A percentile compares a stretch with the other conserved stretches of the same genome.
These are phyloP conservation scores for Coniferiporia sulphurascens DNA, from an alignment of 1,284 basidiomycete genomes.

Conservation along the genomic window DNA sequence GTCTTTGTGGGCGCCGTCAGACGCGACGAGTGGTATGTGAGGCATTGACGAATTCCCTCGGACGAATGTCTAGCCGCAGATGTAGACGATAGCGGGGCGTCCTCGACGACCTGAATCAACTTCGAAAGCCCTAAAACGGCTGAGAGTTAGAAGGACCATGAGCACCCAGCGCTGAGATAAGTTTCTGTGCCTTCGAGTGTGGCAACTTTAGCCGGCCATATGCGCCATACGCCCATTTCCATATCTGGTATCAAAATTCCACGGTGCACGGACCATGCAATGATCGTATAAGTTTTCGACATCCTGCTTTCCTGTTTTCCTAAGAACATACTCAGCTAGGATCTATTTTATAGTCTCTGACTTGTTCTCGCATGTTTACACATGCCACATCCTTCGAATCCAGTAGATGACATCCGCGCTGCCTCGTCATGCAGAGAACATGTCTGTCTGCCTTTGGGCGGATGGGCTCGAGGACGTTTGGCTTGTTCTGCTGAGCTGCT, in stretches of 20 bases:
- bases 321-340: conserved; percentile 84
- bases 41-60: conserved; percentile 11
- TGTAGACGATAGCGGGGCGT: too few relatives aligned
- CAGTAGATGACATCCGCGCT: conserved; percentile 71
- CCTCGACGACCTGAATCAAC: too few relatives aligned
- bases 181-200: too few relatives aligned
- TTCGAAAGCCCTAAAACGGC: too few relatives aligned
- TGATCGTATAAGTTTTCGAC: conserved; percentile 39
- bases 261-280: conserved; percentile 33
- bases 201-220: too few relatives aligned
- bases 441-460: conserved; percentile 11
- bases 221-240: not conserved
- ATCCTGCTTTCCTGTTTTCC: conserved; percentile 31
- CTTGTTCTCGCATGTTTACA: conserved; percentile 85
- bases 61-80: too few relatives aligned
- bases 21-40: conserved; percentile 8
- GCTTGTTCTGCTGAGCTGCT: conserved; percentile 33
- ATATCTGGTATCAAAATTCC: not conserved
- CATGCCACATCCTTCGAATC: conserved; percentile 77
- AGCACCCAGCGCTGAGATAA: too few relatives aligned
- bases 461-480: conserved; percentile 68
- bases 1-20: conserved; percentile 22
- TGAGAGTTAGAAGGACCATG: too few relatives aligned
- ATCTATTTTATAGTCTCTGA: conserved; percentile 88
- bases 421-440: conserved; percentile 75